These are phyloP conservation scores for Spizellomyces sp. DNA, from an alignment of 192 early-diverging fungal species.

Conservation along the genomic window DNA sequence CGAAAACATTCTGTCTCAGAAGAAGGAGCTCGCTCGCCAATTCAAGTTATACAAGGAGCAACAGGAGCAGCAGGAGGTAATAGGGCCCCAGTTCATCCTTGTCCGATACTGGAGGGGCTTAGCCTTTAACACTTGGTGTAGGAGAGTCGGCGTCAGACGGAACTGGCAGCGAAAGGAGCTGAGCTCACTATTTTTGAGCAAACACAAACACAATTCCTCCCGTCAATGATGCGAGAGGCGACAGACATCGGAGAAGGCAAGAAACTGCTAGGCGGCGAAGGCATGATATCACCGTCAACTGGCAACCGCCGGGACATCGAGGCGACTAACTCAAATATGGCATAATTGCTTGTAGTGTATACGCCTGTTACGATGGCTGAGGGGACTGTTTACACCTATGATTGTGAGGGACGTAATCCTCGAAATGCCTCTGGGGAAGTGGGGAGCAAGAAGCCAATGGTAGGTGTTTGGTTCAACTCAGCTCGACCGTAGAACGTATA, in stretches of 20 bases:
- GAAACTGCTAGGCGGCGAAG: conserved; percentile 23
- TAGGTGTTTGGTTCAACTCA: conserved; percentile 10
- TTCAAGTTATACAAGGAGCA: conserved; percentile 46
- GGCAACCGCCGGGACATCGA: too few species aligned
- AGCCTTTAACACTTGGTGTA: neutral
- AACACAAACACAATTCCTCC: conserved; percentile 55
- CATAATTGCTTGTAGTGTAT: conserved; percentile 26
- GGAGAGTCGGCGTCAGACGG: conserved; percentile 23
- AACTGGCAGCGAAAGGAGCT: conserved; percentile 50
- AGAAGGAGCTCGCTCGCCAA: conserved; percentile 71
- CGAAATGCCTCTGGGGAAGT: conserved; percentile 1
- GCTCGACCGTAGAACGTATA: neutral
- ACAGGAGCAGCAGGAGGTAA: conserved; percentile 27
- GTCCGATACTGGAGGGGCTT: neutral
- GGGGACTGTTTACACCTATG: conserved; percentile 31
- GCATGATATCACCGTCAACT: neutral
- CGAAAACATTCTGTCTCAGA: conserved; percentile 82
- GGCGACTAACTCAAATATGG: too few species aligned
- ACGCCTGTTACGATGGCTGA: conserved; percentile 35
- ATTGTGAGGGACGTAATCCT: conserved; percentile 3
- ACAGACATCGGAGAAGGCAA: conserved; percentile 25
- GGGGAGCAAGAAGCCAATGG: conserved; percentile 12
- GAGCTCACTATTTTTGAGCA: conserved; percentile 67
- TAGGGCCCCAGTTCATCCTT: neutral
- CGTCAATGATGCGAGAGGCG: conserved; percentile 25